phyloP scores from a whole-genome alignment of 306 rosid genomes.

The Cucurbita moschata region DNA sequence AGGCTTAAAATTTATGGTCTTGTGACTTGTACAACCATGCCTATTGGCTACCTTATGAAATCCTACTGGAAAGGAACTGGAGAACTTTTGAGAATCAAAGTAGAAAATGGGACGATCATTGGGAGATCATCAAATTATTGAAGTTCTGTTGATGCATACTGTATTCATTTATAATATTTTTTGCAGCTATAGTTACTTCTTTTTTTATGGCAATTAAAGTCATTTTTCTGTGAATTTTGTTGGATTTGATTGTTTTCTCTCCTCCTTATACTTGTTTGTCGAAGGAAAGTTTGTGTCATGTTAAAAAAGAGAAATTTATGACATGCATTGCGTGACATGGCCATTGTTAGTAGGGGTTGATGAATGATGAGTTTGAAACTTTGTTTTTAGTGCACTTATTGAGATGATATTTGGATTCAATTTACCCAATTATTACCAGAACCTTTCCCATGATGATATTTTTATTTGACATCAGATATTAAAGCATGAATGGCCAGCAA shows the following conservation, averaged over 20 bases:
- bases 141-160: background rate
- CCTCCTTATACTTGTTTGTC: background rate
- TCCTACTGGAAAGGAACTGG: background rate
- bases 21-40: background rate
- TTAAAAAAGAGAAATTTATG: too few species aligned
- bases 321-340: background rate
- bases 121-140: background rate
- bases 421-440: background rate
- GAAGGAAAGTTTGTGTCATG: background rate
- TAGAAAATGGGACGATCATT: background rate
- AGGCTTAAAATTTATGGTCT: background rate
- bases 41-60: background rate
- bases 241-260: background rate
- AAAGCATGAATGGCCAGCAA: conserved; percentile 98
- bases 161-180: background rate
- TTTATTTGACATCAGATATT: conserved; percentile 38
- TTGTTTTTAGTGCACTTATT: background rate
- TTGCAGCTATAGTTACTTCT: background rate
- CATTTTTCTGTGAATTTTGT: background rate
- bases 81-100: background rate
- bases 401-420: background rate
- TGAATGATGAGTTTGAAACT: background rate
- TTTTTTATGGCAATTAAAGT: background rate
- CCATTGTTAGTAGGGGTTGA: background rate
- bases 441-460: background rate